Evolutionary conservation across 129 eudicot genomes (phyloP), one percentile per base, ranked within the genome.

Genomic region (Ambrosia trifida): DNA sequence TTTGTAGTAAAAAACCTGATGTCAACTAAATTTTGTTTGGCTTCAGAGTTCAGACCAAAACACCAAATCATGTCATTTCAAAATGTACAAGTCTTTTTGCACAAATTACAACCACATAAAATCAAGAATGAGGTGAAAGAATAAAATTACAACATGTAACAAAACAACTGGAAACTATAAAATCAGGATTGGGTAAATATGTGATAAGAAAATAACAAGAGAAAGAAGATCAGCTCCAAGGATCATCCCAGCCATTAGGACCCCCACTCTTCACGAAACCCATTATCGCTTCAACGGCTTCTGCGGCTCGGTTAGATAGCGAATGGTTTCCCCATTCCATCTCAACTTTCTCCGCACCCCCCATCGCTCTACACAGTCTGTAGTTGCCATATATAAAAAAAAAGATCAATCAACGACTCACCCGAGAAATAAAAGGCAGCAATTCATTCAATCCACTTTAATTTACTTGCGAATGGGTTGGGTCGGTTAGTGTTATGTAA

Each of bases 301-400:
- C 99, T 14, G 75, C 87, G 12, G 72, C 82, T 83, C 99, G 82
- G 80, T 94, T 94, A 1, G 99, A 87, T 12, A 94, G 80, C 12
- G 97, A 83, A 76, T 89, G 99, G 87, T 82, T 90, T 69, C 99
- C 99, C 64, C 78, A 73, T 81, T 87, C 93, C 14, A 94, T 83
- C 81, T 94, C 99, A 45, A 84, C 93, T 68, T 89, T 93, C 85
- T 94, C 99, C 10, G 99, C 96, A 73, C 97, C 96, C 49, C 97
- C 99, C 82, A 94, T 49, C 60, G 97, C 99, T 73, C 73, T 87
- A 74, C 93, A 84, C 72, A 94, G 81, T 82, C 97, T 89, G 81
- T 71, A 83, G 5, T 16, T 17, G 47, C 10, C 60, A 33, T n/a
- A 54, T 58, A n/a, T n/a, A n/a, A 44, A 10, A 18, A 14, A 61